Evolutionary conservation across 202 grass and related monocot species (phyloP).

Genomic region (Setaria viridis): DNA sequence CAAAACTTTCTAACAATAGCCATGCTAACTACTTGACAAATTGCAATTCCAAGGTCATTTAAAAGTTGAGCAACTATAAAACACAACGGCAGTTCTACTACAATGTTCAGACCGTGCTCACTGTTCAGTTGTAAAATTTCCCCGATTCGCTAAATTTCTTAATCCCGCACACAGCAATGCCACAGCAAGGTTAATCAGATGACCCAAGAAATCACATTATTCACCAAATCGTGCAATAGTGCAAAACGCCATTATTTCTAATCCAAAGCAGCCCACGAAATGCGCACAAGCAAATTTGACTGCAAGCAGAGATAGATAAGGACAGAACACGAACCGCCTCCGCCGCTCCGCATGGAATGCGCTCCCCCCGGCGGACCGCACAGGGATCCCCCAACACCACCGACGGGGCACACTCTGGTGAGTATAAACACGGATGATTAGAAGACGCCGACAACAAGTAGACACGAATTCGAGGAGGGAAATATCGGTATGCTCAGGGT

Average conservation of each 20-base stretch:
- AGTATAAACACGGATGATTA: not conserved
- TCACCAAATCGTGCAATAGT: not conserved
- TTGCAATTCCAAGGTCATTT: not conserved
- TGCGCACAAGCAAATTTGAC: constrained; percentile 13
- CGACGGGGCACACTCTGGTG: constrained; percentile 26
- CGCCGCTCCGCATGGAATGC: constrained; percentile 22
- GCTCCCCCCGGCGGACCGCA: constrained; percentile 17
- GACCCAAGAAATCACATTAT: not conserved
- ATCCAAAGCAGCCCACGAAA: not conserved
- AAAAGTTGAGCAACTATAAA: not conserved
- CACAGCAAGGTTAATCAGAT: not conserved
- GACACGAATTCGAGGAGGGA: not conserved
- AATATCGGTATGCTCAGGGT: not conserved
- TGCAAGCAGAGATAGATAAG: not conserved
- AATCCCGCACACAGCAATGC: not conserved
- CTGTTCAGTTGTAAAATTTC: not conserved
- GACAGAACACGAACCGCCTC: constrained; percentile 45
- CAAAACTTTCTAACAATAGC: not conserved
- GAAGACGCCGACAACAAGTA: not conserved
- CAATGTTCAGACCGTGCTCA: not conserved
- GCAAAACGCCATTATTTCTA: not conserved
- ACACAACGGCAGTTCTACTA: constrained; percentile 5
- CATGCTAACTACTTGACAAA: not conserved
- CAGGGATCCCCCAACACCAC: constrained; percentile 26
- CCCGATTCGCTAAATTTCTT: not conserved